Evolutionary conservation across 139 green algal species (phyloP), one percentile per base, ranked within the genome.

Genomic region (Ettlia oleoabundans): DNA sequence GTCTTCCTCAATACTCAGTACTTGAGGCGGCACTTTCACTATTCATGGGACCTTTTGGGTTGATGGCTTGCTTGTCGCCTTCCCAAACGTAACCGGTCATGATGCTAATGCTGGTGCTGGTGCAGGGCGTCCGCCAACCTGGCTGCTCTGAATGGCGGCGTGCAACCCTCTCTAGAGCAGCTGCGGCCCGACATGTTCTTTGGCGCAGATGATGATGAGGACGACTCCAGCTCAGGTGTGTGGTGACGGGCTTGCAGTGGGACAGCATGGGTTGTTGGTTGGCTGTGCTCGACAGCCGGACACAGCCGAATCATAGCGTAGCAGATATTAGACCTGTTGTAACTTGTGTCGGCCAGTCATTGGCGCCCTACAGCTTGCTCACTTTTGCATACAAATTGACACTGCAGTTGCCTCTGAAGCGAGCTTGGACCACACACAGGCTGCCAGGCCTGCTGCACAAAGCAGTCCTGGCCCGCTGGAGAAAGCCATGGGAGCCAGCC

Each of bases 171-270:
- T 3, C 75, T 81, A 38, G 75, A 81, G 58, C 58, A 81, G 75
- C 58, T 71, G 75, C 75, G 75, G 32, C 55, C 75, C 26, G 75
- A 81, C 58, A 70, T 81, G 75, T 81, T 81, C 19, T 81, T 81
- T 24, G 75, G 75, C 7, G 52, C 73, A 18, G 75, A 81, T 58
- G 75, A 81, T 19, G 75, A 72, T 4, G 72, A 78, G 28, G 71
- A n/a, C n/a, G n/a, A 79, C 55, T 30, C 72, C 33, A 52, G 33
- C 72, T 81, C 75, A 43, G n/a, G n/a, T n/a, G n/a, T n/a, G n/a
- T n/a, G n/a, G n/a, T n/a, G n/a, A n/a, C n/a, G n/a, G n/a, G n/a
- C n/a, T n/a, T n/a, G n/a, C n/a, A n/a, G n/a, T n/a, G n/a, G n/a
- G n/a, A n/a, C n/a, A n/a, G n/a, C n/a, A n/a, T n/a, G n/a, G n/a